Percentiles rank a stretch among this genome's conserved stretches.
These are phyloP conservation scores for Cornus controversa DNA, from an alignment of 148 eudicot species.

Conservation along the genomic window DNA sequence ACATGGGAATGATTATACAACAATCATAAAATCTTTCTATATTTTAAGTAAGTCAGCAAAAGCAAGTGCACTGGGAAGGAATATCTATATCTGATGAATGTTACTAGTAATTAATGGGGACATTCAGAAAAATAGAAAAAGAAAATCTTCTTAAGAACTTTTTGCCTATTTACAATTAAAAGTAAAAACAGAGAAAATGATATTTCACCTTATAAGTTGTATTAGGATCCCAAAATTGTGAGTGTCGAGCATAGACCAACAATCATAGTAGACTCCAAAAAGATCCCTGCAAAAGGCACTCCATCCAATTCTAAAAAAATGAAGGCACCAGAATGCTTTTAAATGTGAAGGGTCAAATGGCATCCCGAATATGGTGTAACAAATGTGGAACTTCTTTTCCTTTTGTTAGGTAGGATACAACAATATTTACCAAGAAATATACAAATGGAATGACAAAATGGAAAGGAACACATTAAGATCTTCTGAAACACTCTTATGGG, in stretches of 20 bases:
- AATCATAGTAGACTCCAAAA: neutral
- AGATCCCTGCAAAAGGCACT: slow-evolving; percentile 2
- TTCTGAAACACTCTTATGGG: neutral
- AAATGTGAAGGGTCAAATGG: neutral
- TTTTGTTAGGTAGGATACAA: neutral
- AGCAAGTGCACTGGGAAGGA: neutral
- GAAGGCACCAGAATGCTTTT: neutral
- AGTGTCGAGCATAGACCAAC: neutral
- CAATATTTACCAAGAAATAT: neutral
- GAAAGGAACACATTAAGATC: neutral
- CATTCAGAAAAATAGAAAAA: neutral
- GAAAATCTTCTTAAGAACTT: neutral
- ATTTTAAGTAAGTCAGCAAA: neutral
- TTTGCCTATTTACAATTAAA: neutral
- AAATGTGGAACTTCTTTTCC: neutral
- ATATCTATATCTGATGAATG: neutral
- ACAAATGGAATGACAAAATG: neutral
- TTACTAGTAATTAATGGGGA: neutral
- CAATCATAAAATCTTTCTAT: neutral
- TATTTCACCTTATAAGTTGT: slow-evolving; percentile 8
- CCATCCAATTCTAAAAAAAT: neutral
- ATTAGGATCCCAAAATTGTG: neutral
- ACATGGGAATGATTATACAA: neutral
- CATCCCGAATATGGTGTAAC: neutral
- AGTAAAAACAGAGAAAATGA: neutral